phyloP scores from a whole-genome alignment of 805 yeast genomes.

The Kodamaea nitidulidarum region DNA sequence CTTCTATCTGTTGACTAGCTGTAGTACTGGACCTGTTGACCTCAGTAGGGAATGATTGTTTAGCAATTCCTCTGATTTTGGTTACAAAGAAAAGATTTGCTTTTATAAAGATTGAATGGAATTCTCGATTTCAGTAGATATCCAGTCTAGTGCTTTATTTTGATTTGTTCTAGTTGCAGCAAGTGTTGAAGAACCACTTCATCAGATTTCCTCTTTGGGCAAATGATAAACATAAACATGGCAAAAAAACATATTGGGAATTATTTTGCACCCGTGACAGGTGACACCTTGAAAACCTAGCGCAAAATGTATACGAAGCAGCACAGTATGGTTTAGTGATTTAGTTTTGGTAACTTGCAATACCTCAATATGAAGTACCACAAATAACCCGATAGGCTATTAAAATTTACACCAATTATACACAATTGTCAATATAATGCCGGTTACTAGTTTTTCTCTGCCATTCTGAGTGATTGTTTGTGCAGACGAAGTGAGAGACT shows the following conservation, averaged over 20 bases:
- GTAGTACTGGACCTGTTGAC: neutral
- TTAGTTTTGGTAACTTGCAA: no score
- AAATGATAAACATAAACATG: conserved; percentile 19
- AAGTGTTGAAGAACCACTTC: neutral
- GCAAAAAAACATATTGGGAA: neutral
- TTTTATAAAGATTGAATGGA: conserved; percentile 6
- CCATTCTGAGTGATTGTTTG: no score
- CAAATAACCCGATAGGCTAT: no score
- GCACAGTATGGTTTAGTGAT: no score
- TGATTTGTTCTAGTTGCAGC: conserved; percentile 20
- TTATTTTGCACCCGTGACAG: neutral
- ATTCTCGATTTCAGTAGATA: conserved; percentile 4
- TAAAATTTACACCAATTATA: no score
- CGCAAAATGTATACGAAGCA: no score
- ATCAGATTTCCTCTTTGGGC: conserved; percentile 18
- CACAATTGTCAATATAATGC: no score
- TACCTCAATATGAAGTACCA: no score
- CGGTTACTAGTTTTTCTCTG: no score
- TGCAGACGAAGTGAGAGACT: no score
- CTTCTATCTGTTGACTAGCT: no score
- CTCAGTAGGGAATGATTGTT: neutral
- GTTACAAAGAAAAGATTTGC: conserved; percentile 6
- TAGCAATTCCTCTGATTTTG: neutral
- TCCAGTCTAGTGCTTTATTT: conserved; percentile 14
- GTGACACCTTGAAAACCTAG: neutral